These are phyloP conservation scores for Beauveria sp. DNA, from an alignment of 2,329 filamentous ascomycete species.

Conservation along the genomic window DNA sequence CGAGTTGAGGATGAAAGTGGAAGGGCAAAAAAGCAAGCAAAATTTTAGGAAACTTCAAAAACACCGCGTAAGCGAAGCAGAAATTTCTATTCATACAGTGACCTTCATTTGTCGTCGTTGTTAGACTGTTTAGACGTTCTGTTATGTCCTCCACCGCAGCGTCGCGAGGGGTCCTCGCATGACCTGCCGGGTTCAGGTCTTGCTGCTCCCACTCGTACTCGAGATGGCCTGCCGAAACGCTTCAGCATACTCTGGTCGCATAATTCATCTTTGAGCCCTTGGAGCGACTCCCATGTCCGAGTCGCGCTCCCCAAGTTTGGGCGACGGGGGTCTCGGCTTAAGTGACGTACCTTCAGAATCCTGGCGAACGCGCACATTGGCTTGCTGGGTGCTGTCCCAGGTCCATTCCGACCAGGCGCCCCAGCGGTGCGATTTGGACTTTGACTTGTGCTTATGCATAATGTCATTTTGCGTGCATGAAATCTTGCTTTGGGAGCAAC, in stretches of 20 bases:
- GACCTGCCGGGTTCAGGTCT: slow-evolving; percentile 2
- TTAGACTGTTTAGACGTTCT: slow-evolving; percentile 17
- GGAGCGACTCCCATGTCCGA: neutral
- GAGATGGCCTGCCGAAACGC: slow-evolving; percentile 16
- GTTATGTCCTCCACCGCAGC: slow-evolving; percentile 18
- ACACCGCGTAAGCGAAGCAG: neutral
- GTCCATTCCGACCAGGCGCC: slow-evolving; percentile 22
- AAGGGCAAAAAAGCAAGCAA: neutral
- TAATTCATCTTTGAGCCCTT: too few species aligned
- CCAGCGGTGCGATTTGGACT: slow-evolving; percentile 21
- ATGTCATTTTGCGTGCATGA: slow-evolving; percentile 17
- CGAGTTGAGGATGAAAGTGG: neutral
- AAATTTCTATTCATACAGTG: slow-evolving; percentile 17
- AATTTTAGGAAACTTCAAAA: neutral
- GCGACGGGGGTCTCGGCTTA: neutral
- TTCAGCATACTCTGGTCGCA: neutral
- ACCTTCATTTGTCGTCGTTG: slow-evolving; percentile 14
- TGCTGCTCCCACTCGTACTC: slow-evolving; percentile 21
- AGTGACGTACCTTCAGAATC: slow-evolving; percentile 18
- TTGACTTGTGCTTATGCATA: slow-evolving; percentile 23
- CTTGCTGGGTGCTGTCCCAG: slow-evolving; percentile 15
- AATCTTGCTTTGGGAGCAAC: neutral
- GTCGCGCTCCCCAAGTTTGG: neutral
- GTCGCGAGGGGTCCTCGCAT: slow-evolving; percentile 19
- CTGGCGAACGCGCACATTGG: slow-evolving; percentile 21